Conservation (phyloP, 1,284 basidiomycete genomes). For the Cutaneotrichosporon sp. region DNA sequence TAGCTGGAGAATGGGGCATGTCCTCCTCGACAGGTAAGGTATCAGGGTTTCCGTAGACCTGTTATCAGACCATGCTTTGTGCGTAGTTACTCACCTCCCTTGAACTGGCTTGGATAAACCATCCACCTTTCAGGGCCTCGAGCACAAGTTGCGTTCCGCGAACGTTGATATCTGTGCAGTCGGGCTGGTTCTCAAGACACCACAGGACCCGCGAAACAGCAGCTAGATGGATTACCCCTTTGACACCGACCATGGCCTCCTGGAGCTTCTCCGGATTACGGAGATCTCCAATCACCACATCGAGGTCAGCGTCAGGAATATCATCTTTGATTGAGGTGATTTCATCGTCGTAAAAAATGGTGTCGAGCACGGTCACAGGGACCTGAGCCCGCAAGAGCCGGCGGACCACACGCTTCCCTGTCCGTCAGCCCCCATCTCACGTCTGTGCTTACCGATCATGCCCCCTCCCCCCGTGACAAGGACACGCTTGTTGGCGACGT, state of each 20-base stretch:
- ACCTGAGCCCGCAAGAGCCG: slow-evolving; percentile 16
- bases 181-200: slow-evolving; percentile 33
- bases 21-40: slow-evolving; percentile 25
- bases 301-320: slow-evolving; percentile 13
- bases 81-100: slow-evolving; percentile 14
- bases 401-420: slow-evolving; percentile 26
- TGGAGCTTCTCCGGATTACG: slow-evolving; percentile 19
- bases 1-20: slow-evolving; percentile 22
- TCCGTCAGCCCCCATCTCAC: background rate
- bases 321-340: slow-evolving; percentile 13
- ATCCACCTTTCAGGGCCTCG: slow-evolving; percentile 20
- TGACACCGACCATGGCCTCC: slow-evolving; percentile 23
- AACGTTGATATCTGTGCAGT: slow-evolving; percentile 36
- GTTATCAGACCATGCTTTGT: background rate
- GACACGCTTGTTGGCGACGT: slow-evolving; percentile 7
- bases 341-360: slow-evolving; percentile 25
- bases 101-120: slow-evolving; percentile 37
- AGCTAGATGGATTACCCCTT: slow-evolving; percentile 35
- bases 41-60: slow-evolving; percentile 28
- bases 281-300: slow-evolving; percentile 24
- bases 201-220: slow-evolving; percentile 33
- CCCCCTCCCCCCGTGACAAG: slow-evolving; percentile 16
- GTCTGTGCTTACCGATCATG: slow-evolving; percentile 8
- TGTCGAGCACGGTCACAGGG: slow-evolving; percentile 24
- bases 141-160: slow-evolving; percentile 26